phyloP scores from a whole-genome alignment of 1,284 basidiomycete species.

The Ustilago cynodontis region DNA sequence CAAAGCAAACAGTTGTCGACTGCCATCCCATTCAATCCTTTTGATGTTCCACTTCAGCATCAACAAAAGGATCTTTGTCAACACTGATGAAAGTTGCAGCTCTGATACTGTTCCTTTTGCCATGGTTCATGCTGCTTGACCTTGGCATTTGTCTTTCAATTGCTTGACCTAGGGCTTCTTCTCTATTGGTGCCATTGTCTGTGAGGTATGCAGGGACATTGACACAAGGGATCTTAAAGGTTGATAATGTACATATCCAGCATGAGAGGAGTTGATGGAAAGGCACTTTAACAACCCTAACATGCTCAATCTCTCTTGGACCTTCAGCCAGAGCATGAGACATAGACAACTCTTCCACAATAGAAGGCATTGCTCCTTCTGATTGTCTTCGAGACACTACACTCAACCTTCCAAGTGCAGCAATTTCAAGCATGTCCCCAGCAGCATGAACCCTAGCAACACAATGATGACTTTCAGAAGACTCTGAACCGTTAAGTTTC shows the following conservation, averaged over 20 bases:
- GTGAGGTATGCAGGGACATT: constrained; percentile 18
- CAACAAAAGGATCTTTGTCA: constrained; percentile 32
- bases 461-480: constrained; percentile 2
- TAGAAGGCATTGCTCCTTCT: background rate
- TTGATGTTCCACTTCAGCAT: constrained; percentile 15
- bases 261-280: constrained; percentile 5
- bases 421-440: constrained; percentile 8
- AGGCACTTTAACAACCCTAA: constrained; percentile 7
- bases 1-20: background rate
- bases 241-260: background rate
- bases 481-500: background rate
- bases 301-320: background rate
- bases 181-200: background rate
- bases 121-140: background rate
- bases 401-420: constrained; percentile 3
- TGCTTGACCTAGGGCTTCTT: background rate
- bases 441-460: background rate
- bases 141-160: constrained; percentile 3
- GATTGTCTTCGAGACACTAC: constrained; percentile 10
- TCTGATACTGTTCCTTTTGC: background rate
- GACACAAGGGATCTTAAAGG: constrained; percentile 30
- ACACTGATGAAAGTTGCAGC: constrained; percentile 16
- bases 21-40: too few species aligned
- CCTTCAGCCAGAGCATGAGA: constrained; percentile 11
- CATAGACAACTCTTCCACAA: constrained; percentile 8